A percentile compares a stretch with the other conserved stretches of the same genome.
Conservation (phyloP, 345 rosid species). For the Psidium friedrichsthalianum region DNA sequence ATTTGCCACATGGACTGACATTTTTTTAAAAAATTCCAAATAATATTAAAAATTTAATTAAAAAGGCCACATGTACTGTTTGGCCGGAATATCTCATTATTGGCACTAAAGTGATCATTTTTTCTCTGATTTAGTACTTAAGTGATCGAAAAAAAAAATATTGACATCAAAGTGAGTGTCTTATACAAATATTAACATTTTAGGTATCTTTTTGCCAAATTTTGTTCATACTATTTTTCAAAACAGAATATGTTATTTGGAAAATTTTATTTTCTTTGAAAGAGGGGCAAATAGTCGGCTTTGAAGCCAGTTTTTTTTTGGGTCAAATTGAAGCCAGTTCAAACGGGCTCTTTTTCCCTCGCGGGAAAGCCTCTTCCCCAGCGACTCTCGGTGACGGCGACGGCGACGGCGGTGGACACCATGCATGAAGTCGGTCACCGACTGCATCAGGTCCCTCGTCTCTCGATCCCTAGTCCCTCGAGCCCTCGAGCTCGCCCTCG, state of each 20-base stretch:
- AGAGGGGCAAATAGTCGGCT: neutral
- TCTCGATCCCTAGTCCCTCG: conserved; percentile 16
- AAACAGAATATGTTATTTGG: neutral
- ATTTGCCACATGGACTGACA: too few relatives aligned
- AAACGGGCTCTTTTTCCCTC: neutral
- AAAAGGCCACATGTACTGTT: too few relatives aligned
- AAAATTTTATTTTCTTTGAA: neutral
- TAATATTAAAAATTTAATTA: too few relatives aligned
- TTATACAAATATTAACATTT: too few relatives aligned
- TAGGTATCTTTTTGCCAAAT: too few relatives aligned
- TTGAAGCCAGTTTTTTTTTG: neutral
- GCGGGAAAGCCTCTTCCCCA: neutral
- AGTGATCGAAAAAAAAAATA: too few relatives aligned
- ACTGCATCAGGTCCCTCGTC: conserved; percentile 6
- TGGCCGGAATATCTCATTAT: too few relatives aligned
- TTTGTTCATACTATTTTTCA: too few relatives aligned
- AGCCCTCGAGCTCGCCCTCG: conserved; percentile 17
- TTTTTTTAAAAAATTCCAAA: too few relatives aligned
- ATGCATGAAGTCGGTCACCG: conserved; percentile 20
- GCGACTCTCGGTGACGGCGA: neutral
- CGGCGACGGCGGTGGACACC: neutral
- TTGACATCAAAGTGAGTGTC: too few relatives aligned
- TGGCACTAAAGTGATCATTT: too few relatives aligned
- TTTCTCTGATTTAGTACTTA: too few relatives aligned
- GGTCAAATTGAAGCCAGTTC: neutral